phyloP scores from a whole-genome alignment of 2,329 filamentous ascomycete species.

The Saccharata proteae region DNA sequence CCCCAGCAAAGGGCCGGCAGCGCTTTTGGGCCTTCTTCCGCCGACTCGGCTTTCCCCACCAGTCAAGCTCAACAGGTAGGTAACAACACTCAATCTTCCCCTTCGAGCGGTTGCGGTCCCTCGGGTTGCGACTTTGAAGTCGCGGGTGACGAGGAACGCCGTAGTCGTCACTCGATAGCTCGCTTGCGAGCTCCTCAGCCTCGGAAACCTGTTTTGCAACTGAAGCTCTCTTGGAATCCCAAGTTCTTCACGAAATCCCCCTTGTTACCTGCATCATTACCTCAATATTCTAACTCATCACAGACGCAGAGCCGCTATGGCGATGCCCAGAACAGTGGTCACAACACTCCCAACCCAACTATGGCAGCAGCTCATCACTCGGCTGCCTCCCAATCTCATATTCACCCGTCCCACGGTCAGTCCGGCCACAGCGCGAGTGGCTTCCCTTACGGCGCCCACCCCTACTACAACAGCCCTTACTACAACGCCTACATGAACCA shows the following conservation, averaged over 20 bases:
- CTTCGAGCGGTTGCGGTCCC: not conserved
- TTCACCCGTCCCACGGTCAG: conserved; percentile 40
- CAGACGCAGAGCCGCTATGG: conserved; percentile 55
- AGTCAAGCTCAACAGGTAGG: conserved; percentile 47
- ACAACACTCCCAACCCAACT: conserved; percentile 79
- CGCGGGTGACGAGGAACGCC: no score
- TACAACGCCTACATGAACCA: conserved; percentile 53
- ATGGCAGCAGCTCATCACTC: conserved; percentile 44
- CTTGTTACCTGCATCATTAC: no score
- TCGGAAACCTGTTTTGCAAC: no score
- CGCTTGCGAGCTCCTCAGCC: no score
- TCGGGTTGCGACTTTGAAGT: not conserved
- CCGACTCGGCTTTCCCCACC: conserved; percentile 50
- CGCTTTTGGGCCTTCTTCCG: conserved; percentile 51
- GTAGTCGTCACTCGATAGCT: no score
- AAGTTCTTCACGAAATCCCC: no score
- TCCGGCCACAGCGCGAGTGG: conserved; percentile 21
- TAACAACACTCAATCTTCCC: not conserved
- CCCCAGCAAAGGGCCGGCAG: conserved; percentile 66
- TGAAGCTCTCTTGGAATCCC: no score
- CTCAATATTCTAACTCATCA: no score
- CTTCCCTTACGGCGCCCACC: conserved; percentile 35
- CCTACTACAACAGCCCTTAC: conserved; percentile 49
- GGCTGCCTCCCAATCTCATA: conserved; percentile 30
- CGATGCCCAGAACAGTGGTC: conserved; percentile 74